Evolutionary conservation across 108 stramenopile species (phyloP).

Genomic region (Nitzschia inconspicua): DNA sequence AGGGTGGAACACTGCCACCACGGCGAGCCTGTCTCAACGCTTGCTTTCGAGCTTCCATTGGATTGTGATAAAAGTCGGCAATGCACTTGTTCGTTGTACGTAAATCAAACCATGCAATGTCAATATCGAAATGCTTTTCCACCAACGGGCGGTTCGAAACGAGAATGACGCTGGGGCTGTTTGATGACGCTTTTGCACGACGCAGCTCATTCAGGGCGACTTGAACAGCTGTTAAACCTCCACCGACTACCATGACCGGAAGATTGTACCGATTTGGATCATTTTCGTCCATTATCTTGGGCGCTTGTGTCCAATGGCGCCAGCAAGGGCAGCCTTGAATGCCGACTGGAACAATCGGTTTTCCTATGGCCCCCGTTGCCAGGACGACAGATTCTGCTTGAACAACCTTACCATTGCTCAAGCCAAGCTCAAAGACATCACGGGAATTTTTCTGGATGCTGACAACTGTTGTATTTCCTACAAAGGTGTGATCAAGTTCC

Average conservation of each 20-base stretch:
- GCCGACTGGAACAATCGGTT: conserved; percentile 30
- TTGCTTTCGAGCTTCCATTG: conserved; percentile 23
- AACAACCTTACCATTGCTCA: conserved; percentile 10
- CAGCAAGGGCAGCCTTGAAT: neutral
- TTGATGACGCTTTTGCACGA: neutral
- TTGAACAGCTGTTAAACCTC: conserved; percentile 74
- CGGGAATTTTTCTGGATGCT: neutral
- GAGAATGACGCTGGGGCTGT: conserved; percentile 25
- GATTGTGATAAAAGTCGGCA: conserved; percentile 59
- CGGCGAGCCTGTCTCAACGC: conserved; percentile 33
- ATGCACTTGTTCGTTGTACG: conserved; percentile 35
- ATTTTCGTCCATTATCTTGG: neutral
- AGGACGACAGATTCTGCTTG: conserved; percentile 37
- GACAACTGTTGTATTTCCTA: conserved; percentile 31
- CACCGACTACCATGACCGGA: conserved; percentile 60
- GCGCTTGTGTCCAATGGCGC: neutral
- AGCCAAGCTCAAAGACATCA: neutral
- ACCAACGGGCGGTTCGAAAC: conserved; percentile 52
- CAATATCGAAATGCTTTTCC: conserved; percentile 62
- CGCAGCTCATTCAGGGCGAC: conserved; percentile 34
- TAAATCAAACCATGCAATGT: conserved; percentile 64
- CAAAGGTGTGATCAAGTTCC: conserved; percentile 34
- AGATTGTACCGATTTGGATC: neutral
- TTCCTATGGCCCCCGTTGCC: conserved; percentile 49
- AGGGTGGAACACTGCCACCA: conserved; percentile 68